Percentiles rank a stretch among this genome's conserved stretches.
Conservation (phyloP, 805 yeast genomes). For the Ogataea chonburiensis region DNA sequence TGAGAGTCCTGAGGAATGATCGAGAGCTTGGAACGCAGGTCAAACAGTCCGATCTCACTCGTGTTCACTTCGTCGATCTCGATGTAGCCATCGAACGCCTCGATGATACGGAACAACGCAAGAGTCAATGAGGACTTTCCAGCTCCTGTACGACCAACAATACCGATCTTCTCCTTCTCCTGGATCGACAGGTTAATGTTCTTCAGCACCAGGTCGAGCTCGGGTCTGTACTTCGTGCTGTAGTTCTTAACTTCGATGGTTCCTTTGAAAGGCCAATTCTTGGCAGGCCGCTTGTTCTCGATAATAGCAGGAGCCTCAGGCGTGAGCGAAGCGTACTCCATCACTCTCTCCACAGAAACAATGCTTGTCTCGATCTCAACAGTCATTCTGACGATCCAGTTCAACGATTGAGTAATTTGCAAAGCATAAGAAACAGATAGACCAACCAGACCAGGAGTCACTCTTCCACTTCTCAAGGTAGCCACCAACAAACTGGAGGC, state of each 20-base stretch:
- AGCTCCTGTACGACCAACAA: slow-evolving; percentile 97
- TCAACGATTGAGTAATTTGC: slow-evolving; percentile 88
- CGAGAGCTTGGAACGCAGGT: slow-evolving; percentile 71
- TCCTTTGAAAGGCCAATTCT: slow-evolving; percentile 73
- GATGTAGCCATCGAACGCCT: slow-evolving; percentile 61
- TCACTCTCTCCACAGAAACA: slow-evolving; percentile 72
- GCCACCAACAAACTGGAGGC: slow-evolving; percentile 81
- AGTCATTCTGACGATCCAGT: slow-evolving; percentile 98
- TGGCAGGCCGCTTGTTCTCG: slow-evolving; percentile 55
- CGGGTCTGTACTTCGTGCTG: slow-evolving; percentile 81
- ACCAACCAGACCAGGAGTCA: slow-evolving; percentile 92
- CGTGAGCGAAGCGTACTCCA: slow-evolving; percentile 49
- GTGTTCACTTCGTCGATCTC: slow-evolving; percentile 70
- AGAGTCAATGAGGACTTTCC: slow-evolving; percentile 86
- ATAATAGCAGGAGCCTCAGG: slow-evolving; percentile 76
- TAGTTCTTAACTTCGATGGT: slow-evolving; percentile 65
- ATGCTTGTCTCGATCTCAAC: slow-evolving; percentile 97
- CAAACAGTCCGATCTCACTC: slow-evolving; percentile 66
- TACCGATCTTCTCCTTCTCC: slow-evolving; percentile 84
- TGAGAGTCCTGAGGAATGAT: slow-evolving; percentile 96
- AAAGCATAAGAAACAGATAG: slow-evolving; percentile 89
- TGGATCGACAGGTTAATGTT: slow-evolving; percentile 61
- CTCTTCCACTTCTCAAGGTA: slow-evolving; percentile 61
- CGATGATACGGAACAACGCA: slow-evolving; percentile 83
- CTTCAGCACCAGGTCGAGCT: slow-evolving; percentile 75